These are phyloP conservation scores for Mucor racemosus DNA, from an alignment of 371 early-diverging fungal genomes.

Conservation along the genomic window DNA sequence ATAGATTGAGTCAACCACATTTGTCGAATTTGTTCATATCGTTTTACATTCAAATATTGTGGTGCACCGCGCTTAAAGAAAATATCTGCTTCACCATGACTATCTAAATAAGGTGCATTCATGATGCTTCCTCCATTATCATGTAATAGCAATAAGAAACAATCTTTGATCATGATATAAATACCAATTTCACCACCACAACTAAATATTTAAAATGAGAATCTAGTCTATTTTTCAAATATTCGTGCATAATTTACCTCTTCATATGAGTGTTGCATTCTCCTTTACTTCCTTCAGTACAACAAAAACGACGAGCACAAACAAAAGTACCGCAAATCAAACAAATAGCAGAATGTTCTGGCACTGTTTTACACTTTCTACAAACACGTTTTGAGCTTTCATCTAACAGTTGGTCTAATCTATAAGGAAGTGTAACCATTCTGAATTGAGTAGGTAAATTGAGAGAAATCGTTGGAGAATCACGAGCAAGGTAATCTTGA, in stretches of 20 bases:
- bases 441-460: slow-evolving; percentile 63
- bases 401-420: slow-evolving; percentile 86
- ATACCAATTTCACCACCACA: slow-evolving; percentile 94
- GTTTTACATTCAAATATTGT: slow-evolving; percentile 78
- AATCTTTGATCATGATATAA: slow-evolving; percentile 85
- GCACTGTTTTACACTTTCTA: slow-evolving; percentile 80
- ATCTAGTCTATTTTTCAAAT: background rate
- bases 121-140: slow-evolving; percentile 83
- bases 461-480: slow-evolving; percentile 35
- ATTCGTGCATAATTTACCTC: slow-evolving; percentile 49
- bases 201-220: slow-evolving; percentile 41
- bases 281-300: slow-evolving; percentile 81
- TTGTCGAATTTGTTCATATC: slow-evolving; percentile 89
- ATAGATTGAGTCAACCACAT: slow-evolving; percentile 86
- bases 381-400: slow-evolving; percentile 78
- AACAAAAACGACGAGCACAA: slow-evolving; percentile 91
- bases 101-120: slow-evolving; percentile 92
- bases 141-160: slow-evolving; percentile 78
- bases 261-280: slow-evolving; percentile 92
- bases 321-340: slow-evolving; percentile 92
- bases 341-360: slow-evolving; percentile 90
- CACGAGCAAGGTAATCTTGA: slow-evolving; percentile 25
- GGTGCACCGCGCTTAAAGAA: slow-evolving; percentile 81
- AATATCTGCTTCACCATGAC: slow-evolving; percentile 87
- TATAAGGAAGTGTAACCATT: slow-evolving; percentile 79